Evolutionary conservation across 306 rosid genomes (phyloP).

Genomic region (Pueraria montana): DNA sequence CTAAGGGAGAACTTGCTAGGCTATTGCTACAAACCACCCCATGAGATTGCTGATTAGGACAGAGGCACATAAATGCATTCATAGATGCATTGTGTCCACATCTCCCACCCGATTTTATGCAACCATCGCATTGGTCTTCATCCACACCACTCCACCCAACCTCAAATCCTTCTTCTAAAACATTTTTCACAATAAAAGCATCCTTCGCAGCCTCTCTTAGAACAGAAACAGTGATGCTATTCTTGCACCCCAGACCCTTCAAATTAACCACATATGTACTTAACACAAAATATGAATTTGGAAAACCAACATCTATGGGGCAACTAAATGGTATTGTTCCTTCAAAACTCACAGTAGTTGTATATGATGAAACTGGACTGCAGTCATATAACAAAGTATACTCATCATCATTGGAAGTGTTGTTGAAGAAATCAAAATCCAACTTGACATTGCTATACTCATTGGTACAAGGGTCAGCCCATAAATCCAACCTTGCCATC

Average conservation of each 20-base stretch:
- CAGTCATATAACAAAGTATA: constrained; percentile 53
- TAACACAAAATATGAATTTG: background rate
- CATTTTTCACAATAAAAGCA: background rate
- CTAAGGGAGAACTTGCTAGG: background rate
- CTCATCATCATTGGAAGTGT: constrained; percentile 34
- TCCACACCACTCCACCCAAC: constrained; percentile 41
- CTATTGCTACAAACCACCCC: constrained; percentile 47
- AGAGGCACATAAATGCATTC: constrained; percentile 45
- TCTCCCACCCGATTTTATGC: constrained; percentile 44
- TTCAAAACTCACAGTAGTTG: background rate
- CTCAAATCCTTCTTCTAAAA: constrained; percentile 56
- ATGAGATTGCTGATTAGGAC: constrained; percentile 38
- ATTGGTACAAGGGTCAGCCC: constrained; percentile 31
- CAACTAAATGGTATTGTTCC: background rate
- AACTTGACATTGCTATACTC: constrained; percentile 13
- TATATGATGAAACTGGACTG: background rate
- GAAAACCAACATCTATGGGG: background rate
- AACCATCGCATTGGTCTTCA: constrained; percentile 12
- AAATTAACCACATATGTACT: background rate
- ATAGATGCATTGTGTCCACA: constrained; percentile 47
- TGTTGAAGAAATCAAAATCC: constrained; percentile 38
- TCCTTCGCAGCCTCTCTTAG: background rate
- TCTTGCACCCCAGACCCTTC: constrained; percentile 13
- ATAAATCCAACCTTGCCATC: constrained; percentile 53
- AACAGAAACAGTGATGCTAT: constrained; percentile 32